phyloP scores from a whole-genome alignment of 2,329 filamentous ascomycete species.

The Thyridium curvatum region DNA sequence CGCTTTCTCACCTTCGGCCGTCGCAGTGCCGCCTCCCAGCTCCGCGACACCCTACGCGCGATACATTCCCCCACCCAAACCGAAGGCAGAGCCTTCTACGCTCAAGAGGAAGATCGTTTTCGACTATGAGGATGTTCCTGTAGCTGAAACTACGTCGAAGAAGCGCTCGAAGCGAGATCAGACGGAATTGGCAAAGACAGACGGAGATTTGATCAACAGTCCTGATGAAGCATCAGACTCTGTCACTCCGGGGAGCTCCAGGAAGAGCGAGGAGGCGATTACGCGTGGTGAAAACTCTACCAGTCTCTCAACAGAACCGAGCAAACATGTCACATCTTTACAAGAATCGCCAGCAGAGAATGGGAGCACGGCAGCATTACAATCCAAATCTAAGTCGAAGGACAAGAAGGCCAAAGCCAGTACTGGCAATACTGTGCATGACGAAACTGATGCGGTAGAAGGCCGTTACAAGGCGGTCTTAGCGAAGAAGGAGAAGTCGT shows the following conservation, averaged over 20 bases:
- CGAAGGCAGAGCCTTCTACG: constrained; percentile 1
- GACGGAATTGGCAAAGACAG: constrained; percentile 2
- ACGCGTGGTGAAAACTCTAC: neutral
- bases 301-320: constrained; percentile 15
- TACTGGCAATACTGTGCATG: constrained; percentile 1
- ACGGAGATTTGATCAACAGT: neutral
- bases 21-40: too few relatives aligned
- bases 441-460: neutral
- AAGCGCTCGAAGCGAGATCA: neutral
- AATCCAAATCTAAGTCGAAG: constrained; percentile 20
- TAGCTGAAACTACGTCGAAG: neutral
- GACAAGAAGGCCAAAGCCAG: constrained; percentile 18
- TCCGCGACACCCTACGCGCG: constrained; percentile 8
- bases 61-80: constrained; percentile 8
- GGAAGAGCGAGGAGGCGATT: constrained; percentile 22
- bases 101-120: constrained; percentile 16
- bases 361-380: constrained; percentile 1
- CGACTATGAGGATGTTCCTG: constrained; percentile 11
- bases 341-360: constrained; percentile 12
- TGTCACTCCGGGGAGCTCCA: constrained; percentile 13
- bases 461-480: constrained; percentile 43
- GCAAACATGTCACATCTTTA: constrained; percentile 21
- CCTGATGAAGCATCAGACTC: constrained; percentile 12
- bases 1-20: constrained; percentile 10
- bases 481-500: constrained; percentile 48